Evolutionary conservation across 225 moss, liverwort and hornwort species (phyloP), one percentile per base, ranked within the genome.

Genomic region (Takakia lepidozioides): DNA sequence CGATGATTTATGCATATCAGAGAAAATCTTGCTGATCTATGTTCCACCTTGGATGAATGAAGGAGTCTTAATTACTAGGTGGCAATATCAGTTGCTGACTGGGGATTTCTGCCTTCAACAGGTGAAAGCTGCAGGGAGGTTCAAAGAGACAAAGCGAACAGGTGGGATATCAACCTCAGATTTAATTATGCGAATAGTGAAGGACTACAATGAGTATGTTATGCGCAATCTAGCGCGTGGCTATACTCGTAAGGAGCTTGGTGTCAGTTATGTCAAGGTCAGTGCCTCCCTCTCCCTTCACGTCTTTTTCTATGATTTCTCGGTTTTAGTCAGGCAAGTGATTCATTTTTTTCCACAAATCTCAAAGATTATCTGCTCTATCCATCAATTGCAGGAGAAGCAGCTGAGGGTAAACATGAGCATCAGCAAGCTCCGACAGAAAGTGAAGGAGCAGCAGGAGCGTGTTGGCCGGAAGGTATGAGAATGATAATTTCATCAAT

Each of bases 371-470:
- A 77, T 41, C n/a, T n/a, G n/a, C n/a, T n/a, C n/a, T n/a, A n/a
- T n/a, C n/a, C n/a, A n/a, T n/a, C n/a, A n/a, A n/a, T n/a, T n/a
- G n/a, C n/a, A n/a, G n/a, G n/a, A n/a, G n/a, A n/a, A n/a, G n/a
- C 77, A 77, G 37, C 43, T 77, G 38, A 62, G 77, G 30, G 68
- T 77, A 23, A 77, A 77, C 38, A 77, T 77, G 77, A 72, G 68
- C 27, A 77, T 77, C 13, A 49, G 63, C 1, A 77, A 72, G 43
- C 32, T 77, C 34, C 67, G 77, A 15, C 77, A 77, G 51, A 77
- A 77, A 54, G 77, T 77, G 16, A 77, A 68, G 59, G 77, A 77
- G 68, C 77, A 77, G 67, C 77, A 77, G 61, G 68, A 77, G 38
- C 67, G 72, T 21, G 77, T 77, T 53, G 70, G 70, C 26, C 59